Conservation (phyloP, 2,329 filamentous ascomycete genomes). For the Fusarium sp. region DNA sequence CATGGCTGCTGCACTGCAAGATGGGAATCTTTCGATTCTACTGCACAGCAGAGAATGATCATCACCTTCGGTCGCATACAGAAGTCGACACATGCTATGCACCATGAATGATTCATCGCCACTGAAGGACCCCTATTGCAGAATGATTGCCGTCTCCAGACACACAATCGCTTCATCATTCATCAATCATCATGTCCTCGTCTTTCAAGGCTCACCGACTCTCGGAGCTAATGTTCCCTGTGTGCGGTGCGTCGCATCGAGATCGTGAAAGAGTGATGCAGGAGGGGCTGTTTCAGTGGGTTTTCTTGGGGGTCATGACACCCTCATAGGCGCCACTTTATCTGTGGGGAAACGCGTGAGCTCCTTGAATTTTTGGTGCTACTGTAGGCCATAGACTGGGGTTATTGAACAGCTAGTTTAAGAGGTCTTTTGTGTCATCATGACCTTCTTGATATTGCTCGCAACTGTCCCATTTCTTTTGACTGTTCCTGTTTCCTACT, state of each 20-base stretch:
- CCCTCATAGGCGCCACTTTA: slow-evolving; percentile 32
- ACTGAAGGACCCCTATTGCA: slow-evolving; percentile 28
- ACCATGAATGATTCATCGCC: slow-evolving; percentile 15
- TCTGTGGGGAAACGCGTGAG: slow-evolving; percentile 50
- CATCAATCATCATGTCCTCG: slow-evolving; percentile 15
- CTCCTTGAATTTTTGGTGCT: slow-evolving; percentile 26
- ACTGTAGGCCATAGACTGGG: background rate
- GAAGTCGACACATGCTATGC: background rate
- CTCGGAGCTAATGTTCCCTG: slow-evolving; percentile 44
- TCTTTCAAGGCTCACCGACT: slow-evolving; percentile 44
- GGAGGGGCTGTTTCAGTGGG: slow-evolving; percentile 18
- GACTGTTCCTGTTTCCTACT: slow-evolving; percentile 14
- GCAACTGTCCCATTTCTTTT: slow-evolving; percentile 23
- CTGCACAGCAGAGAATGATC: background rate
- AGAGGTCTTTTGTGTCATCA: background rate
- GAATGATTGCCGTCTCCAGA: slow-evolving; percentile 8
- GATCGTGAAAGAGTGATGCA: too few species aligned
- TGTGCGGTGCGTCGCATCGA: slow-evolving; percentile 21
- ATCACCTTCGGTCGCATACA: background rate
- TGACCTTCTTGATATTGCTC: slow-evolving; percentile 28
- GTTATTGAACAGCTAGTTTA: background rate
- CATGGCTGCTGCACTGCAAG: background rate
- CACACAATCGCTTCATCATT: slow-evolving; percentile 10
- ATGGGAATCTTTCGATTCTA: slow-evolving; percentile 7
- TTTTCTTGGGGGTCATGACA: slow-evolving; percentile 33